phyloP scores from a whole-genome alignment of 192 early-diverging fungal genomes.

The Dispira parvispora region DNA sequence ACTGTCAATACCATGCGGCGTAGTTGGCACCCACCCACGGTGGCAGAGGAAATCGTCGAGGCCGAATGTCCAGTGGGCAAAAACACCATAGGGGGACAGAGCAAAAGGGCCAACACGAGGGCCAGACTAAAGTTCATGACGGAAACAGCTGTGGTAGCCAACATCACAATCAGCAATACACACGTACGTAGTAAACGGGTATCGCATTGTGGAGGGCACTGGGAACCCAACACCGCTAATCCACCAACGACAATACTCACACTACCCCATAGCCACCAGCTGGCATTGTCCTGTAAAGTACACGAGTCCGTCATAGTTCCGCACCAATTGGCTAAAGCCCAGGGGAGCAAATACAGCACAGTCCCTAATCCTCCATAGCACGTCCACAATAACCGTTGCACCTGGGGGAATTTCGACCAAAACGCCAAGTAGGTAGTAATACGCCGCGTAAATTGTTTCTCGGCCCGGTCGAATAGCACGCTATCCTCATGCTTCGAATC shows the following conservation, averaged over 20 bases:
- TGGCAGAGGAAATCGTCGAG: constrained; percentile 8
- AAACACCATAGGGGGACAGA: constrained; percentile 39
- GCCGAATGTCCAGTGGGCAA: constrained; percentile 18
- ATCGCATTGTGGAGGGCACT: constrained; percentile 19
- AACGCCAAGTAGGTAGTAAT: constrained; percentile 13
- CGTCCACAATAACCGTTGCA: constrained; percentile 18
- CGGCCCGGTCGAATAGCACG: constrained; percentile 19
- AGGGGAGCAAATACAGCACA: constrained; percentile 27
- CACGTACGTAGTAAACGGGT: constrained; percentile 32
- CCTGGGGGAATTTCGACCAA: neutral
- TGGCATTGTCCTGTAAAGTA: no score
- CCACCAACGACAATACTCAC: no score
- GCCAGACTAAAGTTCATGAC: constrained; percentile 60
- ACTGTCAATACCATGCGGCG: constrained; percentile 22
- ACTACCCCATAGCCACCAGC: no score
- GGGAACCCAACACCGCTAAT: no score
- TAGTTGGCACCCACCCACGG: constrained; percentile 1
- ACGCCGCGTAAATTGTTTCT: constrained; percentile 20
- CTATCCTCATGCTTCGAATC: no score
- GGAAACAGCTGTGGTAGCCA: constrained; percentile 42
- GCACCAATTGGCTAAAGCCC: no score
- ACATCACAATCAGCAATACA: constrained; percentile 28
- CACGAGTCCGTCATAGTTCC: no score
- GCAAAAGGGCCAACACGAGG: constrained; percentile 32
- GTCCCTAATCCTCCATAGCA: constrained; percentile 15